Evolutionary conservation across 345 rosid genomes (phyloP), one percentile per base, ranked within the genome.

Genomic region (Populus tremula): DNA sequence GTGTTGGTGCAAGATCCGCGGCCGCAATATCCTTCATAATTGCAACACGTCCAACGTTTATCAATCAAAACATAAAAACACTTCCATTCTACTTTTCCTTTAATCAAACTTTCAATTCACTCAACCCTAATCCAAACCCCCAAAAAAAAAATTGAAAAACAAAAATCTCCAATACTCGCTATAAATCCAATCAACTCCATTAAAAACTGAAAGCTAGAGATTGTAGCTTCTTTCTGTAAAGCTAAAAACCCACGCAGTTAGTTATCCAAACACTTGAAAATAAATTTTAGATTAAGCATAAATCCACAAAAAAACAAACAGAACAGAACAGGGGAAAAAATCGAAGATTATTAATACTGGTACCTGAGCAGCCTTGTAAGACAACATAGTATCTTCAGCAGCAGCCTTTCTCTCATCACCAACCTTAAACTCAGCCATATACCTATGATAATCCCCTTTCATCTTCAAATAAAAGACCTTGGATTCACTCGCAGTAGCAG

Each of bases 321-420:
- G 23, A 25, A 14, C 53, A 41, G 9, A 21, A 2, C 9, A 63
- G 33, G 18, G 20, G 4, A 13, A 71, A 0, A 25, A 6, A 69
- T 23, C 43, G 47, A 36, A 39, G 33, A 56, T 5, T 7, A 36
- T 31, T 7, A 56, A 31, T n/a, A 56, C 7, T 56, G 10, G 16
- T 74, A 94, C 98, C 95, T 91, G 98, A 82, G 98, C 98, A 21
- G 97, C 91, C 82, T 94, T 93, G 83, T 94, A 94, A 83, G 98
- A 72, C 69, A 89, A 62, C 98, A 94, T 94, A 43, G 98, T 94
- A 79, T 94, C 98, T 81, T 93, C 98, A 23, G 96, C 98, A 45
- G 98, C 98, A 2, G 96, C 76, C 78, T 94, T 94, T 89, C 93
- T 86, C 86, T 93, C 98, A 69, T 93, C 98, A 0, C 94, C 98